Base-by-base conservation (phyloP, 768 basidiomycete genomes). In the Nevesoporus exiguus region DNA sequence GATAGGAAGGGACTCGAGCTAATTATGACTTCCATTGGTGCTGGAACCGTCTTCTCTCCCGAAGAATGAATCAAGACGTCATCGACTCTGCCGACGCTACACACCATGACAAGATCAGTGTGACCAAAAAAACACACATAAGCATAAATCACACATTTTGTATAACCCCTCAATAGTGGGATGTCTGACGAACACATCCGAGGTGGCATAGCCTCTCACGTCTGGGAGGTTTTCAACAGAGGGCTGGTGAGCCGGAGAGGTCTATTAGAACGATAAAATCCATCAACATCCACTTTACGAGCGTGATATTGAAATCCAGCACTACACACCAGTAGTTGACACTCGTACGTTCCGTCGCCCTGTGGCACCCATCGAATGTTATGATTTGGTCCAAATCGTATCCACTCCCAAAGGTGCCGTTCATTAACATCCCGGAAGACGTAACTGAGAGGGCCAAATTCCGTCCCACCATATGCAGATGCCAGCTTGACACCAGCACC, bases 391-490 rank as follows among this genome's bases (percentile, higher is more conserved):
- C 59, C 56, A 3, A 67, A 66, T 21, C 65, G 61, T 10, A 70
- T 34, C 63, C 68, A 76, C 3, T 73, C 62, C 68, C 72, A 79
- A 10, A 68, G 63, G 61, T 67, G 69, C 36, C 46, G 49, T 22
- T 76, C 65, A 0, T 15, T 11, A 2, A 58, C 48, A 46, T 13
- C 25, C 2, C 57, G 61, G 15, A 60, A 47, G 1, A 59, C 22
- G 29, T 54, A 22, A 0, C 65, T 64, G 9, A 71, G 49, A 0
- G 57, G 48, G 8, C 71, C 65, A 30, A 70, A 66, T 51, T 79
- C 77, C 0, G 74, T 79, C 17, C 52, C 61, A 19, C 77, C 76
- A 43, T 77, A 78, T 0, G 70, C 43, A 2, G 65, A 49, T 13
- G 50, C 31, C 2, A 78, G 41, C 13, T 62, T 66, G 7, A 78